phyloP scores from a whole-genome alignment of 2,329 filamentous ascomycete species.

The Sporothrix curviconia region DNA sequence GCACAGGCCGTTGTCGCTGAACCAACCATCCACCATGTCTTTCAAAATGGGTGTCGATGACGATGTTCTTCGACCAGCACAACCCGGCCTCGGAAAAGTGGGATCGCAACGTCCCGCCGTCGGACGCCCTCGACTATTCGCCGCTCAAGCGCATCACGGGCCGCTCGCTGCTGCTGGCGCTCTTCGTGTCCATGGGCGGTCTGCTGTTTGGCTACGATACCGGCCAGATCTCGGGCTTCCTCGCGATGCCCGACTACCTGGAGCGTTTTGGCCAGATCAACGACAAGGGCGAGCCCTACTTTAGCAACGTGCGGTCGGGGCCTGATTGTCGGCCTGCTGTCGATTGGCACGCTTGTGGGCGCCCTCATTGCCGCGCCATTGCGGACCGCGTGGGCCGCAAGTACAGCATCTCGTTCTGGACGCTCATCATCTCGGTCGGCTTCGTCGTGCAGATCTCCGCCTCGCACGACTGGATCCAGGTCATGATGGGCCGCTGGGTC shows the following conservation, averaged over 20 bases:
- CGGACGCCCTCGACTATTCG: constrained; percentile 16
- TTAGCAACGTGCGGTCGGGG: constrained; percentile 39
- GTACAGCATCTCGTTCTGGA: constrained; percentile 46
- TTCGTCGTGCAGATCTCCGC: constrained; percentile 61
- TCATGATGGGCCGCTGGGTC: constrained; percentile 54
- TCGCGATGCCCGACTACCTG: constrained; percentile 47
- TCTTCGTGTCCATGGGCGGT: constrained; percentile 20
- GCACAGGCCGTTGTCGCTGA: neutral
- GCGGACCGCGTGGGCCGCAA: constrained; percentile 53
- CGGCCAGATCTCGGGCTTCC: constrained; percentile 49
- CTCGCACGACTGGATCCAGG: constrained; percentile 52
- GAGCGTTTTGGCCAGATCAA: constrained; percentile 47
- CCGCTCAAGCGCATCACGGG: constrained; percentile 14
- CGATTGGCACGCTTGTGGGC: constrained; percentile 49
- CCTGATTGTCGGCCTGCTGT: constrained; percentile 50
- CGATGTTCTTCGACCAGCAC: constrained; percentile 16
- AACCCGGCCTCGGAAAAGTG: constrained; percentile 12
- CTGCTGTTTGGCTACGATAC: constrained; percentile 48
- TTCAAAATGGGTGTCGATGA: constrained; percentile 3
- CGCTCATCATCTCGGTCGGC: constrained; percentile 55
- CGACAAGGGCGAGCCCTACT: constrained; percentile 33
- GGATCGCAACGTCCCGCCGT: constrained; percentile 8
- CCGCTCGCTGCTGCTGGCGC: constrained; percentile 14
- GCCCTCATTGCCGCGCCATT: constrained; percentile 46
- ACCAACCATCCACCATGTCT: neutral